Base-by-base conservation (phyloP, 139 green algal genomes). In the Picochlorum costavermella region DNA sequence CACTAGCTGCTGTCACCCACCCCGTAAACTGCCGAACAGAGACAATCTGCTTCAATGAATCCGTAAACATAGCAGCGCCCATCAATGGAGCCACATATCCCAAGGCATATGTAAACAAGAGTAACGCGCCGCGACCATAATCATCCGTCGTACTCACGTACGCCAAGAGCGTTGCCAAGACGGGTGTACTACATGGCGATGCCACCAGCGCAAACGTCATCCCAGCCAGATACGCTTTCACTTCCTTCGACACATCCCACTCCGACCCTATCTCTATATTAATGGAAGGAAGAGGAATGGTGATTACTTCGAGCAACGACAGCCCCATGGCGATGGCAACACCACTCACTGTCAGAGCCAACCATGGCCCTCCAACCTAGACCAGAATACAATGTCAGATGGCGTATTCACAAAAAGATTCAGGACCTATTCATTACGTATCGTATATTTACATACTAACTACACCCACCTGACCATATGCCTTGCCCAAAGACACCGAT, bases 71-170 rank as follows among this genome's bases (percentile, higher is more conserved):
- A 5, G 93, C 94, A 8, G 90, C 94, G 0, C 84, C 53, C 60
- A 99, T 80, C 66, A 99, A 79, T 11, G 94, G 94, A 20, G 80
- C 75, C 20, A 97, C 87, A 67, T 97, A 98, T 23, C 94, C 94
- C 14, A 71, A 75, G 4, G 91, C 88, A 74, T 98, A 98, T 8
- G 85, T 73, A 30, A 97, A 77, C 33, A 98, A 83, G 70, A 98
- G 82, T 70, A 25, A 36, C 66, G 13, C 60, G 53, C 60, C 74
- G 50, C 56, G 60, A 8, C 79, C 11, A 6, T 75, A 68, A 44
- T 90, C 75, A 1, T 76, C 46, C 5, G 80, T 84, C 8, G 88
- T 79, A 2, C 84, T 82, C 1, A 95, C 91, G 61, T 89, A 98
- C 0, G 85, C 92, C 14, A 98, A 80, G 33, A 98, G 72, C 0